Evolutionary conservation across 495 filamentous ascomycete species (phyloP).

Genomic region (Xylaria bambusicola): DNA sequence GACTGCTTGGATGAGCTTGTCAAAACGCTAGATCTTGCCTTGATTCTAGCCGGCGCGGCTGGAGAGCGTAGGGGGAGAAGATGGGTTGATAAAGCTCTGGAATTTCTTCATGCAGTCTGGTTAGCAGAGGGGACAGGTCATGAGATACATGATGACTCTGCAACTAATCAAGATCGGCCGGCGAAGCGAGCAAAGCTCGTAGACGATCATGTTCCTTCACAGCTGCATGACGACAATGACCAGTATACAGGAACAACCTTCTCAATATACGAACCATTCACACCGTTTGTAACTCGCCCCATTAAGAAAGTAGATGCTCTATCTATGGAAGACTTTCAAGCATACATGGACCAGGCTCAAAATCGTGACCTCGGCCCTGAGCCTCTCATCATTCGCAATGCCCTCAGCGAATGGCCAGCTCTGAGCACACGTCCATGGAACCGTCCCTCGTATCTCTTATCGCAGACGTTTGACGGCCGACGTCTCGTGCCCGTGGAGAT

Average conservation of each 20-base stretch:
- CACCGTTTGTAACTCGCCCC: conserved; percentile 41
- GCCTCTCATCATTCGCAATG: conserved; percentile 71
- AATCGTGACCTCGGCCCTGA: conserved; percentile 34
- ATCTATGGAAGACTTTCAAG: conserved; percentile 65
- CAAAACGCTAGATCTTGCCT: conserved; percentile 69
- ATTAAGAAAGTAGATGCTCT: conserved; percentile 38
- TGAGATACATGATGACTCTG: not conserved
- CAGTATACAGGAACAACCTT: conserved; percentile 33
- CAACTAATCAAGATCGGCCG: conserved; percentile 12
- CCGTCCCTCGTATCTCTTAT: conserved; percentile 70
- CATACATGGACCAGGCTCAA: conserved; percentile 49
- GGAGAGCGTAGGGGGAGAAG: conserved; percentile 50
- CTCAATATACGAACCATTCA: conserved; percentile 43
- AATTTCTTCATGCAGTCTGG: conserved; percentile 42
- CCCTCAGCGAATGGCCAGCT: conserved; percentile 77
- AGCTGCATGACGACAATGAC: not conserved
- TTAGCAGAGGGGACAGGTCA: not conserved
- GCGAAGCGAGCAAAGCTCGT: conserved; percentile 30
- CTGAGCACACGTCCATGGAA: conserved; percentile 69
- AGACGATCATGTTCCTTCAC: not conserved
- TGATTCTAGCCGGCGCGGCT: conserved; percentile 80
- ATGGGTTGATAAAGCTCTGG: conserved; percentile 60
- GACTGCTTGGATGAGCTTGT: conserved; percentile 49
- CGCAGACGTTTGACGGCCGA: conserved; percentile 72
- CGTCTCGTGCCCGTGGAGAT: conserved; percentile 86